phyloP scores from a whole-genome alignment of 78 protist species.

The Dictyostelium discoideum region DNA sequence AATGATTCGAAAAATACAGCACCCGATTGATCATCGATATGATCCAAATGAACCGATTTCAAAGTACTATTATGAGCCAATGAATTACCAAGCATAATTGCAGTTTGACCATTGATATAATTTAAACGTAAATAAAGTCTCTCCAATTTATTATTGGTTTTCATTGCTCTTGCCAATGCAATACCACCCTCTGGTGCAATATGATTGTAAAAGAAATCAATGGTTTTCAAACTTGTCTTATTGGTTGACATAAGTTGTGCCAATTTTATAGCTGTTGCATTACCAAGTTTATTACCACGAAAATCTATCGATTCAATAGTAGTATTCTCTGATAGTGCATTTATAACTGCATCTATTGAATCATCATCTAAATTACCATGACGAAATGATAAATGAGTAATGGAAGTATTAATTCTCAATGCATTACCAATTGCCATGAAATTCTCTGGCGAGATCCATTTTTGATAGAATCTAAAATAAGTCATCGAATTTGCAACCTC shows the following conservation, averaged over 20 bases:
- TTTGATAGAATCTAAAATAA: slow-evolving; percentile 71
- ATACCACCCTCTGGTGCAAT: slow-evolving; percentile 67
- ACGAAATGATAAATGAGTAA: slow-evolving; percentile 55
- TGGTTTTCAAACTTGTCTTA: neutral
- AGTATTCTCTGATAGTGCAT: slow-evolving; percentile 21
- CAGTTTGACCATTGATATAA: slow-evolving; percentile 21
- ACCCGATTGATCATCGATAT: slow-evolving; percentile 46
- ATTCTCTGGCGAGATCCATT: slow-evolving; percentile 64
- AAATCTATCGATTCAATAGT: slow-evolving; percentile 29
- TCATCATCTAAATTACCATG: slow-evolving; percentile 39
- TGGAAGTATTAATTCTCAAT: slow-evolving; percentile 6
- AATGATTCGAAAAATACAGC: slow-evolving; percentile 4
- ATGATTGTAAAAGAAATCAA: slow-evolving; percentile 44
- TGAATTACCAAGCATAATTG: neutral
- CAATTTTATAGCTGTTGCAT: slow-evolving; percentile 27
- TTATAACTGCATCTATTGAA: neutral
- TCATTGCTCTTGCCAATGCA: slow-evolving; percentile 37
- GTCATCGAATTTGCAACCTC: slow-evolving; percentile 7
- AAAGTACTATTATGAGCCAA: neutral
- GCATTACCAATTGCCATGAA: slow-evolving; percentile 47
- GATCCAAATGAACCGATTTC: slow-evolving; percentile 31
- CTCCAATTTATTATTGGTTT: slow-evolving; percentile 8
- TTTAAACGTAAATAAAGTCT: slow-evolving; percentile 50
- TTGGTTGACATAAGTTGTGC: slow-evolving; percentile 23
- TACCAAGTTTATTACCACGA: slow-evolving; percentile 44